Conservation (phyloP, 805 yeast species). For the Torulaspora microellipsoides region DNA sequence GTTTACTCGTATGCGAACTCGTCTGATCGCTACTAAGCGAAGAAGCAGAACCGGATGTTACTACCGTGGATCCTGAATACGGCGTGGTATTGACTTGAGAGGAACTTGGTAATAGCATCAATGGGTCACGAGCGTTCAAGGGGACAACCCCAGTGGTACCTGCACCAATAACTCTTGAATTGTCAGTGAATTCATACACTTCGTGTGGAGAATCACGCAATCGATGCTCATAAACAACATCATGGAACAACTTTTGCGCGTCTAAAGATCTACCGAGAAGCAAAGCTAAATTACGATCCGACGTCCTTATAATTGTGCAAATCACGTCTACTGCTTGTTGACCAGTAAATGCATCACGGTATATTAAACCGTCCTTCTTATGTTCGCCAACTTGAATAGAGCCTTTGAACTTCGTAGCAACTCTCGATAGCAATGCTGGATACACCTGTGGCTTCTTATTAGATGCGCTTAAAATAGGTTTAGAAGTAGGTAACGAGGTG, state of each 20-base stretch:
- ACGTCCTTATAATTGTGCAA: slow-evolving; percentile 78
- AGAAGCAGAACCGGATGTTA: slow-evolving; percentile 18
- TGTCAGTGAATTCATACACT: slow-evolving; percentile 73
- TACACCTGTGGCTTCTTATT: slow-evolving; percentile 63
- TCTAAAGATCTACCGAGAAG: slow-evolving; percentile 87
- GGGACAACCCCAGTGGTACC: slow-evolving; percentile 24
- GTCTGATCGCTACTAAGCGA: slow-evolving; percentile 24
- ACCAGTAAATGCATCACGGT: slow-evolving; percentile 91
- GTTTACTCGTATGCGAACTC: slow-evolving; percentile 15
- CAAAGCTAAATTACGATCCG: slow-evolving; percentile 86
- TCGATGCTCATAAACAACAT: slow-evolving; percentile 91
- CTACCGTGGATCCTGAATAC: slow-evolving; percentile 12
- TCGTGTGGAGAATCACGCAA: slow-evolving; percentile 83
- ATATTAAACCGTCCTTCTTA: slow-evolving; percentile 85
- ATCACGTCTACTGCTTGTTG: slow-evolving; percentile 90
- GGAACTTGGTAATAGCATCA: slow-evolving; percentile 24
- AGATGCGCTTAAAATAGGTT: slow-evolving; percentile 43
- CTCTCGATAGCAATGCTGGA: slow-evolving; percentile 84
- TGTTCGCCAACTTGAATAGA: slow-evolving; percentile 67
- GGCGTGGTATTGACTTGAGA: slow-evolving; percentile 10
- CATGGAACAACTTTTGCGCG: slow-evolving; percentile 91
- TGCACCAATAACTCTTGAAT: slow-evolving; percentile 30
- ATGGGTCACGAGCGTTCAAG: slow-evolving; percentile 27
- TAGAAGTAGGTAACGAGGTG: slow-evolving; percentile 34
- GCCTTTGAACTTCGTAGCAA: slow-evolving; percentile 73